A percentile compares a stretch with the other conserved stretches of the same genome.
These are phyloP conservation scores for Atkinsonella hypoxylon DNA, from an alignment of 2,329 filamentous ascomycete species.

Conservation along the genomic window DNA sequence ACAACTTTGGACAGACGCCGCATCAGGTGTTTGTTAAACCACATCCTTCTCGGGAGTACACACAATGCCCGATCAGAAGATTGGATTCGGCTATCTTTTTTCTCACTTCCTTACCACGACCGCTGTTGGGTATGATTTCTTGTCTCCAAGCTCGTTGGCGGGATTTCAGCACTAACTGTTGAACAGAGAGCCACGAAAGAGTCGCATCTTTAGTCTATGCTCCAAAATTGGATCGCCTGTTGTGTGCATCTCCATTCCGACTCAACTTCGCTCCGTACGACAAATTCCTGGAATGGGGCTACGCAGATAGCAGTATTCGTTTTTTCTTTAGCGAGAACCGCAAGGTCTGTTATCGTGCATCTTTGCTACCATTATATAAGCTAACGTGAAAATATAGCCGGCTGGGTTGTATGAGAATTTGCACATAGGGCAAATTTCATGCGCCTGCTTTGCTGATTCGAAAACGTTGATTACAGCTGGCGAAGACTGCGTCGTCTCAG, in stretches of 20 bases:
- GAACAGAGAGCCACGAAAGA: slow-evolving; percentile 55
- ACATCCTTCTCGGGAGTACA: slow-evolving; percentile 65
- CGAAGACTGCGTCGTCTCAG: slow-evolving; percentile 79
- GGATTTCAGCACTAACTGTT: background rate
- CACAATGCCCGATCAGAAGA: slow-evolving; percentile 50
- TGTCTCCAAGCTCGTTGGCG: background rate
- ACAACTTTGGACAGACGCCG: slow-evolving; percentile 97
- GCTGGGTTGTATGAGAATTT: slow-evolving; percentile 88
- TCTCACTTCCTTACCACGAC: slow-evolving; percentile 65
- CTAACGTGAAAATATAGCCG: slow-evolving; percentile 29
- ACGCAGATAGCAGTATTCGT: slow-evolving; percentile 80
- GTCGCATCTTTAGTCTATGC: slow-evolving; percentile 72
- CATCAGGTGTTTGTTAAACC: slow-evolving; percentile 81
- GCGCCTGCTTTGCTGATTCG: slow-evolving; percentile 74
- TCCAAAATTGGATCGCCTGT: slow-evolving; percentile 65
- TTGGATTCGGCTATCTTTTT: slow-evolving; percentile 69
- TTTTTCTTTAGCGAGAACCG: slow-evolving; percentile 80
- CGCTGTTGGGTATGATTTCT: slow-evolving; percentile 48
- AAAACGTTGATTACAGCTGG: slow-evolving; percentile 86
- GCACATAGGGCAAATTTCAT: slow-evolving; percentile 80
- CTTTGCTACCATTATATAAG: background rate
- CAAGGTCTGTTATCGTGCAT: slow-evolving; percentile 37
- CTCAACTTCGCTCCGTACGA: slow-evolving; percentile 87
- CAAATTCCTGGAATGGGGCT: slow-evolving; percentile 92
- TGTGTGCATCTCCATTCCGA: slow-evolving; percentile 74